A percentile compares a stretch with the other conserved stretches of the same genome.
Conservation (phyloP, 768 basidiomycete genomes). For the Dacryopinax spathularia region DNA sequence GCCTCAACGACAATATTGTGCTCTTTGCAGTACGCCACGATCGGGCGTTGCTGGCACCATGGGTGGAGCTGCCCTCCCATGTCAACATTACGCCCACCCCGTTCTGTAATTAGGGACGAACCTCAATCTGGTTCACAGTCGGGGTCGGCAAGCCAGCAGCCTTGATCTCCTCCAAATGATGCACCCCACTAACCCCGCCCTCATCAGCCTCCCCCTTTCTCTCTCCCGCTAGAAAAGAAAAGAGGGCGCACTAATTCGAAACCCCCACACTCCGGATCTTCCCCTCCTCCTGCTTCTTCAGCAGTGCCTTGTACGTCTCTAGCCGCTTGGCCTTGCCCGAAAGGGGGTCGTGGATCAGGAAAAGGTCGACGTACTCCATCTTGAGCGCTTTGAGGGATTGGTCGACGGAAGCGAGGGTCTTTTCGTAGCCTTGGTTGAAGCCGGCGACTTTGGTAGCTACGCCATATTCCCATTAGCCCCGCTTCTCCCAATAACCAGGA, state of each 20-base stretch:
- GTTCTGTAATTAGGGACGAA: slow-evolving; percentile 13
- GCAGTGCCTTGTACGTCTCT: slow-evolving; percentile 55
- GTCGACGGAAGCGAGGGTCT: slow-evolving; percentile 43
- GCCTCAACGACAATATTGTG: slow-evolving; percentile 12
- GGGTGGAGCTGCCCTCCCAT: slow-evolving; percentile 18
- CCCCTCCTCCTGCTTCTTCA: slow-evolving; percentile 41
- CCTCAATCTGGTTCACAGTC: slow-evolving; percentile 73
- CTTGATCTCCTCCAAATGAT: slow-evolving; percentile 62
- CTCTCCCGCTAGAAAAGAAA: background rate
- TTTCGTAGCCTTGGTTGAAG: slow-evolving; percentile 48
- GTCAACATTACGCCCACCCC: background rate
- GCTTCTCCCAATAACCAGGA: slow-evolving; percentile 1
- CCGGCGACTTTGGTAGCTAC: slow-evolving; percentile 53
- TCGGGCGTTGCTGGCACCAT: slow-evolving; percentile 15
- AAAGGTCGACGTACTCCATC: slow-evolving; percentile 56
- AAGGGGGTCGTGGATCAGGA: slow-evolving; percentile 61
- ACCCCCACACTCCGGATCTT: slow-evolving; percentile 65
- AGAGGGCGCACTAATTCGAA: slow-evolving; percentile 55
- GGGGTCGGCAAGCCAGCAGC: slow-evolving; percentile 49
- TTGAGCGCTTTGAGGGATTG: slow-evolving; percentile 44
- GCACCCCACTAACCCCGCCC: slow-evolving; percentile 36
- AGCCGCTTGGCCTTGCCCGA: slow-evolving; percentile 51
- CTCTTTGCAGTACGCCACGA: slow-evolving; percentile 13
- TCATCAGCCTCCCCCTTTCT: background rate
- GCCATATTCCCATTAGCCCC: slow-evolving; percentile 5